Percentiles rank a stretch among this genome's conserved stretches.
phyloP scores from a whole-genome alignment of 1,284 basidiomycete genomes.

The Microbotryum silenes-acaulis region DNA sequence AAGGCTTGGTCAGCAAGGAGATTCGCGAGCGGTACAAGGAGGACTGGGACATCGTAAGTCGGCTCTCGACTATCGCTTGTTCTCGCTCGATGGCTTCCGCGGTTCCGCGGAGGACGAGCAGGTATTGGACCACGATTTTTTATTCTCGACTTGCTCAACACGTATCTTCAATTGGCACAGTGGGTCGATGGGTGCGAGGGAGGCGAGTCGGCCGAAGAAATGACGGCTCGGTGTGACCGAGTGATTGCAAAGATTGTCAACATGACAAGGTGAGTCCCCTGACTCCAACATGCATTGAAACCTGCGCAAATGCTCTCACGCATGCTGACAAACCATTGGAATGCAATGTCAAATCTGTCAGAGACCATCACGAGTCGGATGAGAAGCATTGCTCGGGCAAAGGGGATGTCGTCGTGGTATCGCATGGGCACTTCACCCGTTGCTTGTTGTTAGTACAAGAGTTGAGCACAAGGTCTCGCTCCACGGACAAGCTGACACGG shows the following conservation, averaged over 20 bases:
- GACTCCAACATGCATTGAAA: too few relatives aligned
- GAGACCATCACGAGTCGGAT: slow-evolving; percentile 45
- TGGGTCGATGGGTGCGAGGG: slow-evolving; percentile 57
- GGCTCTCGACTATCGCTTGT: too few relatives aligned
- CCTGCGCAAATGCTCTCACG: too few relatives aligned
- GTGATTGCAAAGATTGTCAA: slow-evolving; percentile 60
- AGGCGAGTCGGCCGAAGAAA: slow-evolving; percentile 72
- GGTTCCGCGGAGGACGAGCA: too few relatives aligned
- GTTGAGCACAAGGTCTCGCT: neutral
- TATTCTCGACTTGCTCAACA: too few relatives aligned
- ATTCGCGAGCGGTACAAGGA: slow-evolving; percentile 29
- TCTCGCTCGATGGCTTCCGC: neutral
- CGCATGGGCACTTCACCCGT: slow-evolving; percentile 59
- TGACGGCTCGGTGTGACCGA: slow-evolving; percentile 63
- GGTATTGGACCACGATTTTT: too few relatives aligned
- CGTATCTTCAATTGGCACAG: slow-evolving; percentile 33
- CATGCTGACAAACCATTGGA: neutral
- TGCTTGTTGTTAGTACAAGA: slow-evolving; percentile 52
- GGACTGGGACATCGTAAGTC: slow-evolving; percentile 3
- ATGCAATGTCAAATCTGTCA: slow-evolving; percentile 35
- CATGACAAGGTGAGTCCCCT: slow-evolving; percentile 4
- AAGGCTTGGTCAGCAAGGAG: slow-evolving; percentile 52
- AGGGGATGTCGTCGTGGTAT: slow-evolving; percentile 35
- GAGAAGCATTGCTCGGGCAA: slow-evolving; percentile 12
- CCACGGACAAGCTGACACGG: too few relatives aligned